Base-by-base conservation (phyloP, 129 eudicot species). In the Flaveria sonorensis region DNA sequence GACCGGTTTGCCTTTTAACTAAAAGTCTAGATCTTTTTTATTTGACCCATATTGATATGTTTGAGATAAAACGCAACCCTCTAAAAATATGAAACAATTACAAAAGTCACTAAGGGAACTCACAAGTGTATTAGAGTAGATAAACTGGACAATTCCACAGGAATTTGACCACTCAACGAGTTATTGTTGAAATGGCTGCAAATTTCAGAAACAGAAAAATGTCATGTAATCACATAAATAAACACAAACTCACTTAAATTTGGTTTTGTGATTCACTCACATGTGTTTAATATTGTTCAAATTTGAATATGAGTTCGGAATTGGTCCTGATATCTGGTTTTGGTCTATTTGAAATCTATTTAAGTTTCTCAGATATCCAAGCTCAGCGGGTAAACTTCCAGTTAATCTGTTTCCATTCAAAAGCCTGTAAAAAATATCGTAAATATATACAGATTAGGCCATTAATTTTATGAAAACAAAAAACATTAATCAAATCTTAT, bases 121-220 rank as follows among this genome's bases (percentile, higher is more conserved):
- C 65, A 92, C 98, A 92, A 71, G 80, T 92, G 98, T 75, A 81
- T 28, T 55, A 92, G 78, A 76, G 67, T 81, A 40, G 92, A 73
- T 47, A 90, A 70, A 45, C 75, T 84, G 18, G 89, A 77, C 70
- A 92, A 82, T 72, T 86, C 96, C 53, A 74, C 45, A 40, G 98
- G 98, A 74, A 92, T 81, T 73, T 85, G 96, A 76, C 98, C 98
- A 42, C 90, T 92, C 76, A 92, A 72, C 74, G 89, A 88, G 77
- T 92, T 92, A 80, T 90, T 85, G 81, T 92, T 92, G 84, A 92
- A 81, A 83, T 92, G 98, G 78, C 98, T 92, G 93, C 89, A 81
- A 70, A 75, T 32, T 53, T 71, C 7, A 73, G 71, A 72, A 19
- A 53, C 18, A 32, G 39, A 62, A 72, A 14, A 12, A 56, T 60